A percentile compares a stretch with the other conserved stretches of the same genome.
Conservation (phyloP, 202 grass and related monocot species). For the Setaria viridis region DNA sequence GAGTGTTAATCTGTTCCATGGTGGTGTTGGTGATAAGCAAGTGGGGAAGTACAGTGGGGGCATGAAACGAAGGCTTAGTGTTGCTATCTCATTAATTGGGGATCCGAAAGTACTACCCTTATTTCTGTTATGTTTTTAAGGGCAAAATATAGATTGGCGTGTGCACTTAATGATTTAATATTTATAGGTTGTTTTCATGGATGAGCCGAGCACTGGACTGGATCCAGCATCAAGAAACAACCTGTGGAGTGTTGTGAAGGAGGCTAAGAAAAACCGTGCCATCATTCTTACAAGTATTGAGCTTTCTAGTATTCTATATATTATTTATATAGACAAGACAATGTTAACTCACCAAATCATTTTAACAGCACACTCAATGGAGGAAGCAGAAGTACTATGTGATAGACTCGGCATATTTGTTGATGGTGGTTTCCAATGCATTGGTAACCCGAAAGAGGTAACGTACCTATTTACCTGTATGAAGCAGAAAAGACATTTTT, state of each 20-base stretch:
- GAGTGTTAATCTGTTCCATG: conserved; percentile 82
- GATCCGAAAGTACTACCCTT: conserved; percentile 71
- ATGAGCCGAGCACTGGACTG: conserved; percentile 91
- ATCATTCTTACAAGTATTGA: conserved; percentile 96
- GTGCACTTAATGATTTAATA: not conserved
- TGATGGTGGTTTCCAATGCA: conserved; percentile 81
- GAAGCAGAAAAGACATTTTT: conserved; percentile 2
- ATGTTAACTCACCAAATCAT: conserved; percentile 1
- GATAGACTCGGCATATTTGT: conserved; percentile 88
- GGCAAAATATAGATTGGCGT: conserved; percentile 9
- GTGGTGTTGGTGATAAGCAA: conserved; percentile 87
- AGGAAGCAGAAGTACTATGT: conserved; percentile 90
- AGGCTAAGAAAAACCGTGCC: conserved; percentile 82
- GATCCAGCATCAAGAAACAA: conserved; percentile 97
- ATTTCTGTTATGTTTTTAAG: conserved; percentile 9
- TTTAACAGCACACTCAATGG: conserved; percentile 91
- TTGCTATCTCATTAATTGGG: conserved; percentile 89
- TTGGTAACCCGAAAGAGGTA: conserved; percentile 89
- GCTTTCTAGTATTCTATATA: conserved; percentile 17
- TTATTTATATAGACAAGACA: not conserved
- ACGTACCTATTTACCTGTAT: not conserved
- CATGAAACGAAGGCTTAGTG: conserved; percentile 97
- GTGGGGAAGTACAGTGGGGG: conserved; percentile 85
- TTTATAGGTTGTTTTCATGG: conserved; percentile 93
- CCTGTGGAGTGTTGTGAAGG: conserved; percentile 91